Evolutionary conservation across 257 asterid genomes (phyloP).

Genomic region (Fraxinus cuspidata): DNA sequence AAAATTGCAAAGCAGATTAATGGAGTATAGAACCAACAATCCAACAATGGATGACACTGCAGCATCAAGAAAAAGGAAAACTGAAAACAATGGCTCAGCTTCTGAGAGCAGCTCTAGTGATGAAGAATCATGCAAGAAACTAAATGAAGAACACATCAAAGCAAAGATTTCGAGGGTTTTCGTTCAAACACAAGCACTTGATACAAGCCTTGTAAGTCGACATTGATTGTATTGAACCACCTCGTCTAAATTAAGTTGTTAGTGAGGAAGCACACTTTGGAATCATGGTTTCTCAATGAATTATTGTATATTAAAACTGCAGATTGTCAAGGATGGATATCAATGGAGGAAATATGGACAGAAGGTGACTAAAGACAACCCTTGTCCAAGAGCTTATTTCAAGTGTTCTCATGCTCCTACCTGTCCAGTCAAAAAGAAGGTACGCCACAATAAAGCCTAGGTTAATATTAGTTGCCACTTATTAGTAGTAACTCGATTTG

Average conservation of each 20-base stretch:
- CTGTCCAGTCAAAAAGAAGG: conserved; percentile 98
- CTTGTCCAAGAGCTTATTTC: conserved; percentile 79
- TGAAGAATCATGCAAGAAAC: conserved; percentile 75
- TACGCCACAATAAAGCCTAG: conserved; percentile 15
- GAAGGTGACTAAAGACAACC: conserved; percentile 72
- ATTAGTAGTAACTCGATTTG: background rate
- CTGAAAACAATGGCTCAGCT: conserved; percentile 41
- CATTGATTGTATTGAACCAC: background rate
- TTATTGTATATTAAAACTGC: conserved; percentile 11
- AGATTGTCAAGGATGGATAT: conserved; percentile 87
- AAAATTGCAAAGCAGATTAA: conserved; percentile 49
- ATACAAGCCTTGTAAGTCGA: conserved; percentile 79
- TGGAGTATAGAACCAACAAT: conserved; percentile 45
- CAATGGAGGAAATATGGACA: conserved; percentile 87
- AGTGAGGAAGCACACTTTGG: background rate
- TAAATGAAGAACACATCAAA: conserved; percentile 61
- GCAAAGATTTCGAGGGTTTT: conserved; percentile 58
- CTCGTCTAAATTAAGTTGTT: background rate
- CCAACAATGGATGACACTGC: conserved; percentile 6
- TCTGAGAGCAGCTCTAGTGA: conserved; percentile 83
- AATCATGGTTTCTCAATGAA: background rate
- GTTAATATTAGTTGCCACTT: background rate
- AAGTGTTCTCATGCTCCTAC: conserved; percentile 91
- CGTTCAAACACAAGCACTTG: conserved; percentile 68
- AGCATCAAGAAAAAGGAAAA: conserved; percentile 60